Percentiles rank a stretch among this genome's conserved stretches.
phyloP scores from a whole-genome alignment of 2,329 filamentous ascomycete species.

The Periconia macrospinosa region DNA sequence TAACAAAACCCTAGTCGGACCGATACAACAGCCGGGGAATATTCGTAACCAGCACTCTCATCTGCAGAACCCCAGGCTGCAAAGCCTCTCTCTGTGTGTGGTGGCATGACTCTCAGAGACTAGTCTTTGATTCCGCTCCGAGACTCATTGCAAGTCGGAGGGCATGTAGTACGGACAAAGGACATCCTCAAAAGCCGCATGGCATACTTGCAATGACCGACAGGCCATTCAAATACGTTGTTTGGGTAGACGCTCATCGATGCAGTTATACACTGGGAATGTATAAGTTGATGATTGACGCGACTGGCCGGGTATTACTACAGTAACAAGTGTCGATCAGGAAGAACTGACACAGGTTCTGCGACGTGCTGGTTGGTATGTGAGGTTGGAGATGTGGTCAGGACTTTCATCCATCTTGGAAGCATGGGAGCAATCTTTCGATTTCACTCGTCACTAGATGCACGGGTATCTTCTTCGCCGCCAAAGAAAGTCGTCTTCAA shows the following conservation, averaged over 20 bases:
- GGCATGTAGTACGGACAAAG: conserved; percentile 82
- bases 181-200: conserved; percentile 93
- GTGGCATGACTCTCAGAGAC: conserved; percentile 83
- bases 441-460: conserved; percentile 33
- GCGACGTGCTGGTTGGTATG: conserved; percentile 41
- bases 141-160: conserved; percentile 50
- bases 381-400: conserved; percentile 48
- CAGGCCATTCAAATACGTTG: conserved; percentile 25
- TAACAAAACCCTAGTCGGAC: conserved; percentile 28
- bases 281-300: conserved; percentile 66
- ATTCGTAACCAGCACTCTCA: conserved; percentile 16
- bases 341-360: conserved; percentile 54
- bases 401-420: conserved; percentile 44
- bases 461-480: conserved; percentile 51
- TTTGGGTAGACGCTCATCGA: conserved; percentile 60
- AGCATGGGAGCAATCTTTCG: conserved; percentile 13
- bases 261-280: conserved; percentile 53
- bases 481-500: conserved; percentile 8
- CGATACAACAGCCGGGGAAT: conserved; percentile 22
- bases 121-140: conserved; percentile 92
- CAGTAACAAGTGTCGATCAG: conserved; percentile 51
- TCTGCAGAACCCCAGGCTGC: conserved; percentile 13
- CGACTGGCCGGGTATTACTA: conserved; percentile 62
- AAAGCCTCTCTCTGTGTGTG: conserved; percentile 70
- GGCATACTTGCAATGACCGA: conserved; percentile 40